These are phyloP conservation scores for Pythium graminicola DNA, from an alignment of 352 stramenopile genomes.

Conservation along the genomic window DNA sequence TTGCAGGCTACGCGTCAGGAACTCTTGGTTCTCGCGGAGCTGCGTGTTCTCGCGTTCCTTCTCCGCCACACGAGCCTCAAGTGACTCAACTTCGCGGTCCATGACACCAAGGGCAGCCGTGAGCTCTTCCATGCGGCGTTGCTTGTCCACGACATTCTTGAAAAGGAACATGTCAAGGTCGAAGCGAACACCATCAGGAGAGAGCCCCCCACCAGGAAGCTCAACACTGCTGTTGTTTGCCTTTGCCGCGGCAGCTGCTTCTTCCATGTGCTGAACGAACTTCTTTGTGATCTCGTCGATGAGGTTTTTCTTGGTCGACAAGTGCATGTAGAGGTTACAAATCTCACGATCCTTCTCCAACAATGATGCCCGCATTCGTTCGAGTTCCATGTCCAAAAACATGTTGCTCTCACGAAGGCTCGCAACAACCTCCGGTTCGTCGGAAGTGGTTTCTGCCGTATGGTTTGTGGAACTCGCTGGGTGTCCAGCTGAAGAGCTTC, in stretches of 20 bases:
- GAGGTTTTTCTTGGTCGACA: conserved; percentile 77
- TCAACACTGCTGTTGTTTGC: conserved; percentile 1
- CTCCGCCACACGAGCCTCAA: conserved; percentile 45
- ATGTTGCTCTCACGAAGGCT: conserved; percentile 30
- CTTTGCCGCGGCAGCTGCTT: conserved; percentile 24
- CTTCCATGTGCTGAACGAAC: conserved; percentile 51
- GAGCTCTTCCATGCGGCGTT: conserved; percentile 59
- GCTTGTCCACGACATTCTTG: conserved; percentile 61
- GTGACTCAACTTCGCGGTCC: conserved; percentile 56
- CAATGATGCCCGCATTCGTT: conserved; percentile 37
- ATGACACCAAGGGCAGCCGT: conserved; percentile 52
- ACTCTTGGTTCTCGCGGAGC: conserved; percentile 49
- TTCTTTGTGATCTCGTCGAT: conserved; percentile 65
- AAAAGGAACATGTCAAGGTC: conserved; percentile 75
- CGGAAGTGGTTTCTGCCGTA: too few species aligned
- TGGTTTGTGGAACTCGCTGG: too few species aligned
- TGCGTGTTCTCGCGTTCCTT: conserved; percentile 51
- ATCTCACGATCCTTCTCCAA: conserved; percentile 80
- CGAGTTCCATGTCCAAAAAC: conserved; percentile 38
- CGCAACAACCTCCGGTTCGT: conserved; percentile 16
- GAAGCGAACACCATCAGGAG: conserved; percentile 31
- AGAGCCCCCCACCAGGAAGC: not conserved
- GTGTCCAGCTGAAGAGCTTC: not conserved
- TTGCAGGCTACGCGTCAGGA: conserved; percentile 39
- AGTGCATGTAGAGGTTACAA: conserved; percentile 66